phyloP scores from a whole-genome alignment of 108 stramenopile genomes.

The Nitzschia inconspicua region DNA sequence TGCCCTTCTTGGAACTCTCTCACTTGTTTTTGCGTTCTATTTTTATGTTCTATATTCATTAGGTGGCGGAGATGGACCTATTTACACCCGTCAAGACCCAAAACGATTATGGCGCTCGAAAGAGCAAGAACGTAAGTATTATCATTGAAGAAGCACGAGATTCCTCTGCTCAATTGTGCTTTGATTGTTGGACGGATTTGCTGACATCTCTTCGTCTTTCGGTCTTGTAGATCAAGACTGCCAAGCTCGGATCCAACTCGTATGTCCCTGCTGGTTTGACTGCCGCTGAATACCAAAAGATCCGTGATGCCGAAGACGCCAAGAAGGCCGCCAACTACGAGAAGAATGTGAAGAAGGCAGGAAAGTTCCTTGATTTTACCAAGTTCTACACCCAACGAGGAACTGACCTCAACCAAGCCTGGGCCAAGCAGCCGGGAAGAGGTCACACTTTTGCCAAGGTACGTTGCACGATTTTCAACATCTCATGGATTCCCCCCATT shows the following conservation, averaged over 20 bases:
- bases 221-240: slow-evolving; percentile 29
- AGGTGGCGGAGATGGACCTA: slow-evolving; percentile 72
- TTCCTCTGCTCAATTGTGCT: background rate
- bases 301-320: slow-evolving; percentile 47
- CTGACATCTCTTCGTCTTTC: background rate
- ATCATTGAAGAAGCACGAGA: background rate
- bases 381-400: slow-evolving; percentile 73
- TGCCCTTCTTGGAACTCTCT: background rate
- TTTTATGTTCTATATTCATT: background rate
- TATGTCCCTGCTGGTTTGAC: slow-evolving; percentile 77
- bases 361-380: slow-evolving; percentile 78
- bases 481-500: slow-evolving; percentile 7
- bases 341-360: slow-evolving; percentile 77
- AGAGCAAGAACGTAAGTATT: slow-evolving; percentile 62
- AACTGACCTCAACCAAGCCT: slow-evolving; percentile 50
- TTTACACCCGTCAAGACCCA: slow-evolving; percentile 53
- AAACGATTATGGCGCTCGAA: slow-evolving; percentile 78
- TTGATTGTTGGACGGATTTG: background rate
- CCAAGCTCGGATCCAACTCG: slow-evolving; percentile 52
- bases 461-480: slow-evolving; percentile 56
- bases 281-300: slow-evolving; percentile 62
- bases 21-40: background rate
- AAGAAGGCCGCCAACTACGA: slow-evolving; percentile 81
- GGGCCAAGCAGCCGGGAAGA: slow-evolving; percentile 61
- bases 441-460: slow-evolving; percentile 86